Evolutionary conservation across 2,329 filamentous ascomycete species (phyloP).

Genomic region (Epichloe brachyelytri): DNA sequence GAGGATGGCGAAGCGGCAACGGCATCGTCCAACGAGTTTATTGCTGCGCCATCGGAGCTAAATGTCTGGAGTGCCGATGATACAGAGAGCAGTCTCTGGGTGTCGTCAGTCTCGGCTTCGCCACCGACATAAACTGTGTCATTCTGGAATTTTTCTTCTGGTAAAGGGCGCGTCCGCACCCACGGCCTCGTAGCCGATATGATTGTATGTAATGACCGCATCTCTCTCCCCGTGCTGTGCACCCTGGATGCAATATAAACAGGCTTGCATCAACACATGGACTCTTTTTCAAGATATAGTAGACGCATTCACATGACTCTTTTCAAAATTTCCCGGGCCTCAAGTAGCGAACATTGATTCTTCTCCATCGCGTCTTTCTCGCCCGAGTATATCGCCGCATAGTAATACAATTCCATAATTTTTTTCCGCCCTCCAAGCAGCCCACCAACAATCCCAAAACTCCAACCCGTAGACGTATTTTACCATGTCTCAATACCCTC

Average conservation of each 20-base stretch:
- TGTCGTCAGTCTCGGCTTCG: constrained; percentile 14
- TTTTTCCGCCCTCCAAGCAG: neutral
- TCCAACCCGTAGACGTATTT: neutral
- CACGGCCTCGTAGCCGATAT: neutral
- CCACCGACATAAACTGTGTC: neutral
- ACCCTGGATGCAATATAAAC: neutral
- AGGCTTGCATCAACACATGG: neutral
- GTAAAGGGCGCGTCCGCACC: neutral
- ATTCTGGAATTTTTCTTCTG: neutral
- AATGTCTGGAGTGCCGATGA: constrained; percentile 30
- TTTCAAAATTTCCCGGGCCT: too few species aligned
- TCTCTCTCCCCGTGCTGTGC: neutral
- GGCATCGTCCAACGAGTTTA: constrained; percentile 32
- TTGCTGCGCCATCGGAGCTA: constrained; percentile 30
- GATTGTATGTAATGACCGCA: neutral
- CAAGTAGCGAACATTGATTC: neutral
- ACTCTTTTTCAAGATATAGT: neutral
- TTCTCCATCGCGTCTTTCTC: neutral
- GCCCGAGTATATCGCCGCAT: neutral
- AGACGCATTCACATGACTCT: neutral
- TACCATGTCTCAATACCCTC: neutral
- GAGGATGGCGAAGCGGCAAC: constrained; percentile 20
- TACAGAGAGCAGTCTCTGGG: constrained; percentile 33
- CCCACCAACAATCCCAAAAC: neutral
- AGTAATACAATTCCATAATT: neutral